These are phyloP conservation scores for Monosporascus cannonballus DNA, from an alignment of 2,329 filamentous ascomycete species.

Conservation along the genomic window DNA sequence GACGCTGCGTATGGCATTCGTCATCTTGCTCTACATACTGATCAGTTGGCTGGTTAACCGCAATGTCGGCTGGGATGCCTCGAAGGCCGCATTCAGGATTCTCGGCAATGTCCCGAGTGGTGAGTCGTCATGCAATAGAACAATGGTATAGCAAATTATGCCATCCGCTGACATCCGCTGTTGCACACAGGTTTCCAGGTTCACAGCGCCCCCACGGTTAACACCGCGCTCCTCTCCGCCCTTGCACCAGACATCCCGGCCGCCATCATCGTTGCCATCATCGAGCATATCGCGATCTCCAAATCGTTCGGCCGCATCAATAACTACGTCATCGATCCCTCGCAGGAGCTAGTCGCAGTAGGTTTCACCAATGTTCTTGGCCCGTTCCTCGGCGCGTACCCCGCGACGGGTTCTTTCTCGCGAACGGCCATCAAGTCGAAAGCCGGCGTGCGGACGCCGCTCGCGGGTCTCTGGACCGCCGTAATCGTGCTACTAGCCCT, in stretches of 20 bases:
- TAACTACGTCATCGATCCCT: conserved; percentile 73
- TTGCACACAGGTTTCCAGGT: conserved; percentile 55
- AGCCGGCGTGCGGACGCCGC: conserved; percentile 79
- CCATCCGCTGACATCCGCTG: no score
- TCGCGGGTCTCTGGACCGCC: conserved; percentile 80
- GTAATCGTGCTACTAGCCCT: conserved; percentile 76
- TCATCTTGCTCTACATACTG: conserved; percentile 73
- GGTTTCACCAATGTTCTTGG: conserved; percentile 70
- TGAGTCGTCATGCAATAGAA: conserved; percentile 23
- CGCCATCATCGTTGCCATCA: conserved; percentile 68
- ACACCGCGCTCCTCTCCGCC: conserved; percentile 51
- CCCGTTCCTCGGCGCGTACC: conserved; percentile 77
- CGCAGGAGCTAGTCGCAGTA: conserved; percentile 73
- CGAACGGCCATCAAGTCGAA: conserved; percentile 93
- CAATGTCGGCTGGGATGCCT: conserved; percentile 37
- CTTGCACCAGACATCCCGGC: conserved; percentile 66
- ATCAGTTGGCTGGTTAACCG: conserved; percentile 69
- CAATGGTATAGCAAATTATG: no score
- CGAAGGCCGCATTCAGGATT: conserved; percentile 56
- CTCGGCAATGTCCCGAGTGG: conserved; percentile 65
- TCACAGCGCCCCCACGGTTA: conserved; percentile 59
- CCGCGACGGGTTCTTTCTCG: conserved; percentile 84
- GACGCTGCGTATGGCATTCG: conserved; percentile 72
- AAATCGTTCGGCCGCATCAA: conserved; percentile 77
- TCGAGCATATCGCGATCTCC: conserved; percentile 79